A percentile compares a stretch with the other conserved stretches of the same genome.
phyloP scores from a whole-genome alignment of 1,139 yeast genomes.

The Scheffersomyces quercinus region DNA sequence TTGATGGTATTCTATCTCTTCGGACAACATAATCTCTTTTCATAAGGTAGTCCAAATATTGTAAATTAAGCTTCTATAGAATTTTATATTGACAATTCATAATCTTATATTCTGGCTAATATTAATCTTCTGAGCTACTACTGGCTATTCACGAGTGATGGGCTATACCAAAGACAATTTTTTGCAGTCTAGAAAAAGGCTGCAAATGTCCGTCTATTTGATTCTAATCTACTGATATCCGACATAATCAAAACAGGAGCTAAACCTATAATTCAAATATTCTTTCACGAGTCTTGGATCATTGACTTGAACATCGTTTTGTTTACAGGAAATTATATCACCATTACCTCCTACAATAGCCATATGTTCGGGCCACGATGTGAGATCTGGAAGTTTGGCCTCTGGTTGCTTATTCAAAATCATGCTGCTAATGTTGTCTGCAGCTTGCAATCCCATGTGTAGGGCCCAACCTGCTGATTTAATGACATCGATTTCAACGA shows the following conservation, averaged over 20 bases:
- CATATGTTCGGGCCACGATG: conserved; percentile 43
- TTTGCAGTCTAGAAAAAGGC: too few species aligned
- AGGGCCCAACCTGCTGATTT: conserved; percentile 53
- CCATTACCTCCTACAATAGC: conserved; percentile 45
- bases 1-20: conserved; percentile 4
- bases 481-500: conserved; percentile 41
- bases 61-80: too few species aligned
- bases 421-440: conserved; percentile 36
- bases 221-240: too few species aligned
- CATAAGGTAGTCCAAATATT: too few species aligned
- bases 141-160: too few species aligned
- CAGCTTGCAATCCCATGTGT: conserved; percentile 44
- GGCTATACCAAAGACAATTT: too few species aligned
- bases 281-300: conserved; percentile 37
- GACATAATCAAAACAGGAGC: neutral
- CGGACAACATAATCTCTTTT: too few species aligned
- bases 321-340: conserved; percentile 40
- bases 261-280: conserved; percentile 33
- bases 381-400: conserved; percentile 25
- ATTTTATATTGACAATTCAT: too few species aligned
- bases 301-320: conserved; percentile 37
- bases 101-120: too few species aligned
- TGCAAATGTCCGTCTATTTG: too few species aligned
- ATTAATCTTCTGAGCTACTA: too few species aligned
- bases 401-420: conserved; percentile 34